These are phyloP conservation scores for Spirogloea muscicola DNA, from an alignment of 139 green algal genomes.

Conservation along the genomic window DNA sequence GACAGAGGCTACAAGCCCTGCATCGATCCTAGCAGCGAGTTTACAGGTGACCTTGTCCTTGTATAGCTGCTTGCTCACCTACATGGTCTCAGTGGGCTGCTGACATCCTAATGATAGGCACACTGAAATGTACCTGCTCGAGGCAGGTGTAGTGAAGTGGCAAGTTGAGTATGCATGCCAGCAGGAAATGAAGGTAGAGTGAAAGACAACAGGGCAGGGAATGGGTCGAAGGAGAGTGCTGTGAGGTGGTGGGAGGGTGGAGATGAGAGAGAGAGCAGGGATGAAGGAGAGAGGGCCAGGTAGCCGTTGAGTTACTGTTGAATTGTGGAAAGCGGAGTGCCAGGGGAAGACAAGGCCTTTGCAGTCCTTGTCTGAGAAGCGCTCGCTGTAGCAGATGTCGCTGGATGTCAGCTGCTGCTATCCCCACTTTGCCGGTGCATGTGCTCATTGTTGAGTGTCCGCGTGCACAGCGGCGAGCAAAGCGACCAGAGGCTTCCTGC, in stretches of 20 bases:
- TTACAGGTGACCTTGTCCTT: constrained; percentile 1
- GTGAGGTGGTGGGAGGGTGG: too few species aligned
- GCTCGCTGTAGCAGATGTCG: too few species aligned
- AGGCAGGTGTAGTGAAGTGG: background rate
- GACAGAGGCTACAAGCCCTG: constrained; percentile 4
- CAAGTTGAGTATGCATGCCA: too few species aligned
- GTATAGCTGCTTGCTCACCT: background rate
- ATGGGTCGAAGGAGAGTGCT: too few species aligned
- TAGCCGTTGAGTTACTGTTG: background rate
- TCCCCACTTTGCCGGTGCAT: too few species aligned
- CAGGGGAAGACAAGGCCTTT: background rate
- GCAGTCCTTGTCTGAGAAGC: background rate
- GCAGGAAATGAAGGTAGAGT: too few species aligned
- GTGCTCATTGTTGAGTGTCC: too few species aligned
- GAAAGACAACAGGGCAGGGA: background rate
- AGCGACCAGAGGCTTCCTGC: constrained; percentile 3
- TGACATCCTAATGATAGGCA: background rate
- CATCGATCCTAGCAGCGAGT: background rate
- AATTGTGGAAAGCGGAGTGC: background rate
- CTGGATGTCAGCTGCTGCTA: too few species aligned
- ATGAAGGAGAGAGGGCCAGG: too few species aligned
- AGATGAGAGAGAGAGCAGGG: too few species aligned
- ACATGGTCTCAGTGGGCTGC: background rate
- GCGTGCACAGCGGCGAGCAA: background rate
- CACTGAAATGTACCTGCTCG: background rate